Evolutionary conservation across 129 eudicot genomes (phyloP), one percentile per base, ranked within the genome.

Genomic region (Flaveria linearis): DNA sequence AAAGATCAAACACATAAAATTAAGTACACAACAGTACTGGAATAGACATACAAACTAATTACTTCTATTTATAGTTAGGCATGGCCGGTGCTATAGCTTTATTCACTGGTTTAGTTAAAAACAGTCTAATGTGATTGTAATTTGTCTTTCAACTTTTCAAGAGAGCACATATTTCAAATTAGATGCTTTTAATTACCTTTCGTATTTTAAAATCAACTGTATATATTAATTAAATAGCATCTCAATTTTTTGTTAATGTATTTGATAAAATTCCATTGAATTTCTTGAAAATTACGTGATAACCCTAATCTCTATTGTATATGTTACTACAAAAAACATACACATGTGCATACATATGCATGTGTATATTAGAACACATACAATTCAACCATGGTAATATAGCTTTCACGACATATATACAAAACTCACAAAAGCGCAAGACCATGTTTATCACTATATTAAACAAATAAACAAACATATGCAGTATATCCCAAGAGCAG

Each of bases 371-470:
- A 60, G 41, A 60, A 28, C 69, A 63, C 69, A 30, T 9, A 45
- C 15, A 60, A 60, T 20, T 20, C 66, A 60, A 60, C 36, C 66
- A 12, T 60, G 39, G 39, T 25, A 60, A 39, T 36, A 8, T 62
- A 62, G 28, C 15, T 13, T 62, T 62, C 68, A 62, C 45, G 28
- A 63, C 45, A 62, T 43, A 23, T 74, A 16, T 75, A 75, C 58
- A 77, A 36, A 77, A 68, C 33, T 52, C 43, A 45, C 57, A 77
- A 77, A 68, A 42, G 61, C 30, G 61, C 30, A 68, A 68, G 22
- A 69, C 49, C 69, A 51, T 68, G 36, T 41, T 39, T 22, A 52
- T 53, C 74, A 76, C 81, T 42, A 56, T 55, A 43, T 33, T 39
- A 76, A 20, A 20, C 22, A 20, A 20, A 20, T 0, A 20, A 20